Percentiles rank a stretch among this genome's conserved stretches.
Conservation (phyloP, 1,284 basidiomycete genomes). For the Ganoderma resinaceum region DNA sequence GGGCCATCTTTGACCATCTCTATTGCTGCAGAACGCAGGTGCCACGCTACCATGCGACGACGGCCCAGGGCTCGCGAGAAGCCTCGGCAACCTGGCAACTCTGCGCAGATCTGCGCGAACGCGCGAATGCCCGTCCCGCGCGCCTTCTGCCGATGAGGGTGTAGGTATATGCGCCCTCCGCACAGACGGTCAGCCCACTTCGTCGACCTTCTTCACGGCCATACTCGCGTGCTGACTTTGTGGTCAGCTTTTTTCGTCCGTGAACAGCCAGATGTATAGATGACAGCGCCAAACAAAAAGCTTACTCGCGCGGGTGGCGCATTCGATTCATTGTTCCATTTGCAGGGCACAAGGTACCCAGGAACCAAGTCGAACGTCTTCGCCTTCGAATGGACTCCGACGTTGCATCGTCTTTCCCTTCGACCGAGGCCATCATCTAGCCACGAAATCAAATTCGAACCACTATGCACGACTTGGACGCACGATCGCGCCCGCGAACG, state of each 20-base stretch:
- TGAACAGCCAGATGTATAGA: not conserved
- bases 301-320: not conserved
- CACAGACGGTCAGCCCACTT: not conserved
- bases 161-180: not conserved
- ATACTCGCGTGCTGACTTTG: not conserved
- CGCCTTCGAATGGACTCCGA: not conserved
- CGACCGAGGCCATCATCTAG: not conserved
- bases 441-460: not conserved
- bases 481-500: not conserved
- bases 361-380: not conserved
- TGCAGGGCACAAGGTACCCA: not conserved
- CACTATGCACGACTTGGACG: not conserved
- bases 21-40: not conserved
- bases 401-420: not conserved
- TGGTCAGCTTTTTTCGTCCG: not conserved
- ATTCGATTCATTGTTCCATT: not conserved
- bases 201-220: not conserved
- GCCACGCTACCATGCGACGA: not conserved
- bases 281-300: not conserved
- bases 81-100: slow-evolving; percentile 15
- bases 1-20: not conserved
- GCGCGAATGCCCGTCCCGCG: not conserved
- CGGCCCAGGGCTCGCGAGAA: slow-evolving; percentile 2
- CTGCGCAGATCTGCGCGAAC: slow-evolving; percentile 15
- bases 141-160: not conserved